A percentile compares a stretch with the other conserved stretches of the same genome.
Conservation (phyloP, 352 stramenopile species). For the Globisporangium spiculum region DNA sequence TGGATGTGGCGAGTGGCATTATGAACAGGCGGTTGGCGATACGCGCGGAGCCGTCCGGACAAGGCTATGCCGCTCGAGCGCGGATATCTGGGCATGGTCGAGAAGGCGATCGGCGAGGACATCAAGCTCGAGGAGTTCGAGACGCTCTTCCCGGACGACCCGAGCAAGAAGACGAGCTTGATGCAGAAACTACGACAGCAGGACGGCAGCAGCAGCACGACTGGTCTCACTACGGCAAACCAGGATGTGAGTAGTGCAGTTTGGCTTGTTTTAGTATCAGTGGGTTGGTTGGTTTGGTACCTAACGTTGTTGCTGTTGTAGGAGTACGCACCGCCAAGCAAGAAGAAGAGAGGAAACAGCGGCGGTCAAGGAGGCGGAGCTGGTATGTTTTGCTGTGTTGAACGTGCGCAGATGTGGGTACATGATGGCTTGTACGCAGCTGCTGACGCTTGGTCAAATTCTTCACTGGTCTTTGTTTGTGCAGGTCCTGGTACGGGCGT, state of each 20-base stretch:
- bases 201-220: constrained; percentile 15
- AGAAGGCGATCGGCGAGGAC: constrained; percentile 74
- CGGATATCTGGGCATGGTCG: constrained; percentile 48
- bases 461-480: background rate
- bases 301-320: constrained; percentile 16
- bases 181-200: constrained; percentile 34
- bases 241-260: constrained; percentile 33
- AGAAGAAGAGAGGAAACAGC: constrained; percentile 59
- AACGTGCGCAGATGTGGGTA: background rate
- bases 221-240: background rate
- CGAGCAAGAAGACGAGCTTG: constrained; percentile 46
- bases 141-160: constrained; percentile 67
- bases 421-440: background rate
- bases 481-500: constrained; percentile 65
- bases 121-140: constrained; percentile 84
- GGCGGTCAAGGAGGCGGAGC: constrained; percentile 14
- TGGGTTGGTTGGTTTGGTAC: background rate
- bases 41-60: constrained; percentile 63
- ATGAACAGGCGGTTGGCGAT: constrained; percentile 65
- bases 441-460: background rate
- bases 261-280: background rate
- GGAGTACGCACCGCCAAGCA: constrained; percentile 52
- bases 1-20: background rate
- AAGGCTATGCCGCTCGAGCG: constrained; percentile 66
- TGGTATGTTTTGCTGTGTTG: constrained; percentile 6